Base-by-base conservation (phyloP, 1,284 basidiomycete genomes). In the Sutorius eximius region DNA sequence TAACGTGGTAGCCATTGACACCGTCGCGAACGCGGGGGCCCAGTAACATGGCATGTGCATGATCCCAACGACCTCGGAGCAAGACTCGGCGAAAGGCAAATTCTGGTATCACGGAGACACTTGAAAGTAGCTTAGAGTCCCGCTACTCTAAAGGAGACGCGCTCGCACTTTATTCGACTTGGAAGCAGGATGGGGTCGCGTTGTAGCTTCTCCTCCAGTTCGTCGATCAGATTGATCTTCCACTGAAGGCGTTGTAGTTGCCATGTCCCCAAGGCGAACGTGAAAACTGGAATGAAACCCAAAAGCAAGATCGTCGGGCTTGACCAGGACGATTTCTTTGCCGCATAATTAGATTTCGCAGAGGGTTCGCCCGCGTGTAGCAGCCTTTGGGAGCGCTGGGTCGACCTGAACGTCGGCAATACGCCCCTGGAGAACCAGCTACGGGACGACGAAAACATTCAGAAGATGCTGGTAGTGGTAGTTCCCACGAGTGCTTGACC, bases 171-270 rank as follows among this genome's bases (percentile, higher is more conserved):
- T 76, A 99, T 87, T 71, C 85, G 84, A 41, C 79, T 80, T 1
- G 96, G 96, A 24, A 99, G 76, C 24, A 77, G 69, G 56, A 99
- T 82, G 0, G 97, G 91, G 34, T 85, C 83, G 30, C 89, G 81
- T 57, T 88, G 81, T 29, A 98, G 76, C 74, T 98, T 98, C 71
- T 92, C 86, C 68, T 98, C 91, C 42, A 99, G 79, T 67, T 98
- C 93, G 61, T 98, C 93, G 60, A 99, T 98, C 56, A 99, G 79
- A 49, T 84, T 82, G 32, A 98, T 78, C 73, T 99, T 99, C 97
- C 97, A 99, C 69, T 93, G 85, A 42, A 99, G 80, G 40, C 97
- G 82, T 64, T 93, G 82, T 36, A 91, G 75, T 68, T 99, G 96
- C 97, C 96, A 99, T 34, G 88, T 86, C 20, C 96, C 96, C 55